These are phyloP conservation scores for Oxytropis ochrocephala DNA, from an alignment of 306 rosid genomes.

Conservation along the genomic window DNA sequence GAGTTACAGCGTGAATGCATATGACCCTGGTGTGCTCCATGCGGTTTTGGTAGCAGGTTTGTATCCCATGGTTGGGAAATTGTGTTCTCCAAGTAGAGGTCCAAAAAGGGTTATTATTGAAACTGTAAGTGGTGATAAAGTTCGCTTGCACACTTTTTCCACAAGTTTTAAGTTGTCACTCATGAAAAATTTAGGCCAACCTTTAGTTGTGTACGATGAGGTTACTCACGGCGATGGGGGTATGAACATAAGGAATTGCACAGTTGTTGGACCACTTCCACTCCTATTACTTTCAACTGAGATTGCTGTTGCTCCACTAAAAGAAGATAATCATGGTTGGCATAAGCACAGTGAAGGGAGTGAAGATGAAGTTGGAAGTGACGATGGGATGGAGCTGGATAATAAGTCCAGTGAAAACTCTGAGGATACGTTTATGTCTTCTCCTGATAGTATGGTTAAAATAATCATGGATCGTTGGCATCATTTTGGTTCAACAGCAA, in stretches of 20 bases:
- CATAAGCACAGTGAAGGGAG: constrained; percentile 12
- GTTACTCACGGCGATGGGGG: constrained; percentile 71
- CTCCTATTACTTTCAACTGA: constrained; percentile 69
- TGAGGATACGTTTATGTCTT: constrained; percentile 60
- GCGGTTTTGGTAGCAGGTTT: constrained; percentile 77
- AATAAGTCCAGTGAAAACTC: constrained; percentile 26
- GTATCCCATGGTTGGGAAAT: constrained; percentile 88
- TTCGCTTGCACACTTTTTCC: constrained; percentile 59
- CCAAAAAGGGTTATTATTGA: constrained; percentile 36
- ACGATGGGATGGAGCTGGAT: constrained; percentile 55
- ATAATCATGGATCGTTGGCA: constrained; percentile 85
- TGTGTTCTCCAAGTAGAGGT: constrained; percentile 23
- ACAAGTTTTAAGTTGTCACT: constrained; percentile 28
- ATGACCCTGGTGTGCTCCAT: constrained; percentile 66
- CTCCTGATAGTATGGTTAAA: constrained; percentile 62
- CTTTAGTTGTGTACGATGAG: constrained; percentile 64
- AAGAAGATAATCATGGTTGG: not conserved
- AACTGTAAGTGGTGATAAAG: constrained; percentile 53
- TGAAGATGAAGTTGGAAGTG: constrained; percentile 41
- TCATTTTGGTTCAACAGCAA: constrained; percentile 56
- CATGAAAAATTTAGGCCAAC: constrained; percentile 5
- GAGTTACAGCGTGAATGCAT: constrained; percentile 55
- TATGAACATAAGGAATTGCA: constrained; percentile 52
- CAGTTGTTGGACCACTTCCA: constrained; percentile 71
- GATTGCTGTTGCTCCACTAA: constrained; percentile 72